phyloP scores from a whole-genome alignment of 2,329 filamentous ascomycete genomes.

The Trichoderma sp. region DNA sequence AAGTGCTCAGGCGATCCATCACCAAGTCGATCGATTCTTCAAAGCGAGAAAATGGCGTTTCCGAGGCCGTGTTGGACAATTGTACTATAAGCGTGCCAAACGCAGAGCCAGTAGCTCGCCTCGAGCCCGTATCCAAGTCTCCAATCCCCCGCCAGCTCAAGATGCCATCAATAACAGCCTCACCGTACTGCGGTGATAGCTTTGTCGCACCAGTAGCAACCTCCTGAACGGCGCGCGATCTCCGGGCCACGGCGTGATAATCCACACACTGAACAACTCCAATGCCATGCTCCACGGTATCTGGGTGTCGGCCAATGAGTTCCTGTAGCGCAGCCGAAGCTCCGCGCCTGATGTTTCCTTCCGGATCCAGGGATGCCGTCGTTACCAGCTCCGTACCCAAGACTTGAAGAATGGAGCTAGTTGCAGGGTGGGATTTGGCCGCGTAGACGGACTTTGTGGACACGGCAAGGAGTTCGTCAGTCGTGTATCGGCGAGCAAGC shows the following conservation, averaged over 20 bases:
- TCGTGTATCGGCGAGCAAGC: slow-evolving; percentile 82
- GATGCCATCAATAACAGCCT: slow-evolving; percentile 68
- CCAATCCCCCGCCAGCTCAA: slow-evolving; percentile 87
- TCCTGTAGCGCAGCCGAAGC: slow-evolving; percentile 94
- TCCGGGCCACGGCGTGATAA: slow-evolving; percentile 89
- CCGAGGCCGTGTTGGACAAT: slow-evolving; percentile 33
- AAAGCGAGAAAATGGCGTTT: slow-evolving; percentile 32
- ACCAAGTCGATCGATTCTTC: slow-evolving; percentile 45
- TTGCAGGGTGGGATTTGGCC: slow-evolving; percentile 39
- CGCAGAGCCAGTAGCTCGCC: slow-evolving; percentile 69
- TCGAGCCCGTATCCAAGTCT: slow-evolving; percentile 72
- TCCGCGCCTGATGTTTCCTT: slow-evolving; percentile 90
- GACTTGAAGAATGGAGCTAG: slow-evolving; percentile 66
- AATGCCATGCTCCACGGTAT: slow-evolving; percentile 80
- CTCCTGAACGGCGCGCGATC: slow-evolving; percentile 76
- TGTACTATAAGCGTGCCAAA: slow-evolving; percentile 61
- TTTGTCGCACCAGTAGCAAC: slow-evolving; percentile 69
- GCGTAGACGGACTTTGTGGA: slow-evolving; percentile 48
- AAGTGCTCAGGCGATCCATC: slow-evolving; percentile 43
- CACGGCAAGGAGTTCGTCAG: slow-evolving; percentile 70
- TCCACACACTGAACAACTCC: slow-evolving; percentile 85
- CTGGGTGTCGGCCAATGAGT: slow-evolving; percentile 87
- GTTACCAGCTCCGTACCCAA: slow-evolving; percentile 80
- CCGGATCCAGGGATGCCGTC: slow-evolving; percentile 81
- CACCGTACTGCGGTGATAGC: slow-evolving; percentile 70